Percentiles rank a stretch among this genome's conserved stretches.
Evolutionary conservation across 768 basidiomycete species (phyloP).

Genomic region (Pleurotus pulmonarius): DNA sequence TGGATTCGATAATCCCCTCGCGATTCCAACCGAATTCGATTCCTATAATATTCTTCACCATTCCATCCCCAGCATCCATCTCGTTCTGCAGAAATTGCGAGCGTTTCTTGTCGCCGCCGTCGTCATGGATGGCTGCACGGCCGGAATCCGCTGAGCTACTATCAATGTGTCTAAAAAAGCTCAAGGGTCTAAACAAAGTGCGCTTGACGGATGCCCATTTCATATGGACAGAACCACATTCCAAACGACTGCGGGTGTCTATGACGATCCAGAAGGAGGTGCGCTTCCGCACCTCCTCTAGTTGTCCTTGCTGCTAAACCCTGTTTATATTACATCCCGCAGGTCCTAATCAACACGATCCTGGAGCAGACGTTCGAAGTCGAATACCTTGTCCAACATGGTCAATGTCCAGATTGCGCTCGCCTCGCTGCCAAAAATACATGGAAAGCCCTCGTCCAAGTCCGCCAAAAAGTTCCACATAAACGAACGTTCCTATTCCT

Average conservation of each 20-base stretch:
- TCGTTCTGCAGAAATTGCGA: slow-evolving; percentile 96
- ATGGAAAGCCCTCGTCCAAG: slow-evolving; percentile 97
- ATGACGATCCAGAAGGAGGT: slow-evolving; percentile 99
- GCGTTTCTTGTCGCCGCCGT: slow-evolving; percentile 89
- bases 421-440: slow-evolving; percentile 97
- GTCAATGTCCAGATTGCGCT: slow-evolving; percentile 93
- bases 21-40: background rate
- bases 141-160: slow-evolving; percentile 93
- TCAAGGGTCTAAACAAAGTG: slow-evolving; percentile 92
- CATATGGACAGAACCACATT: slow-evolving; percentile 99
- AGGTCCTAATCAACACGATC: slow-evolving; percentile 93
- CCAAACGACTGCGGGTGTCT: slow-evolving; percentile 87
- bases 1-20: slow-evolving; percentile 1
- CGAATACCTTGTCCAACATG: slow-evolving; percentile 91
- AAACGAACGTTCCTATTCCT: slow-evolving; percentile 98
- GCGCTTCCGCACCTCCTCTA: slow-evolving; percentile 15
- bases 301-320: background rate
- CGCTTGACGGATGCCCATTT: slow-evolving; percentile 98
- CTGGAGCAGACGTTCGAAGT: slow-evolving; percentile 97
- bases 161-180: slow-evolving; percentile 90
- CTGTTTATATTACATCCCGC: background rate
- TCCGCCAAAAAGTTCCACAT: slow-evolving; percentile 98
- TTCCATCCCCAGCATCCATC: slow-evolving; percentile 59
- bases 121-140: slow-evolving; percentile 78
- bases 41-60: too few species aligned